Percentiles rank a stretch among this genome's conserved stretches.
Conservation (phyloP, 2,329 filamentous ascomycete species). For the Aspergillus ruber region DNA sequence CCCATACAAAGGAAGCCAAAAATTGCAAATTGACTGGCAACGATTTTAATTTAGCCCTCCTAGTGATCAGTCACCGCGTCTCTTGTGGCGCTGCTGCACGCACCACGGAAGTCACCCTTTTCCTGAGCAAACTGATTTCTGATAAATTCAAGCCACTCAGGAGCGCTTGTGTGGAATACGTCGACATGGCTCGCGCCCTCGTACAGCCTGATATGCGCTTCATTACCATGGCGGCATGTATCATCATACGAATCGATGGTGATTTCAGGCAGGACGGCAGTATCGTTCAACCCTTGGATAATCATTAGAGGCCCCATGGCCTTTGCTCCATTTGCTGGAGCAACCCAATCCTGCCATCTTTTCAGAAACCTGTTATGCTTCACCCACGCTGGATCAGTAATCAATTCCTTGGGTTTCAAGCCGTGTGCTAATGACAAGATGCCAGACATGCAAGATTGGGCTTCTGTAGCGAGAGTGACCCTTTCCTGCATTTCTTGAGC, state of each 20-base stretch:
- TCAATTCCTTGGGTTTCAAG: background rate
- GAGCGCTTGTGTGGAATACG: slow-evolving; percentile 1
- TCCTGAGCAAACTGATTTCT: background rate
- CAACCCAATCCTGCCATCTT: slow-evolving; percentile 2
- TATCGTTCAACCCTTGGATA: slow-evolving; percentile 3
- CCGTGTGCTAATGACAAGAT: background rate
- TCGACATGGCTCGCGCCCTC: slow-evolving; percentile 1
- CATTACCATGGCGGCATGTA: slow-evolving; percentile 1
- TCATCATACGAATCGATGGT: background rate
- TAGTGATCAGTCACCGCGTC: too few relatives aligned
- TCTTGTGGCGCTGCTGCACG: too few relatives aligned
- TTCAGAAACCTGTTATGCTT: background rate
- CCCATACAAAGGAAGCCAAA: too few relatives aligned
- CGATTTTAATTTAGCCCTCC: too few relatives aligned
- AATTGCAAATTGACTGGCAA: too few relatives aligned
- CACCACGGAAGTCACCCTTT: background rate
- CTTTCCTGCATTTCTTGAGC: background rate
- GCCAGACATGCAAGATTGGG: slow-evolving; percentile 2
- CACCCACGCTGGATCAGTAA: background rate
- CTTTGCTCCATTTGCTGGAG: slow-evolving; percentile 1
- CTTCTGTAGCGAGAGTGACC: background rate
- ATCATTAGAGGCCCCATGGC: slow-evolving; percentile 1
- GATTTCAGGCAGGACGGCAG: background rate
- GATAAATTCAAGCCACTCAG: slow-evolving; percentile 2
- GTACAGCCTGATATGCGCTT: slow-evolving; percentile 3